These are phyloP conservation scores for Aristolochia californica DNA, from an alignment of 164 flowering plant genomes.

Conservation along the genomic window DNA sequence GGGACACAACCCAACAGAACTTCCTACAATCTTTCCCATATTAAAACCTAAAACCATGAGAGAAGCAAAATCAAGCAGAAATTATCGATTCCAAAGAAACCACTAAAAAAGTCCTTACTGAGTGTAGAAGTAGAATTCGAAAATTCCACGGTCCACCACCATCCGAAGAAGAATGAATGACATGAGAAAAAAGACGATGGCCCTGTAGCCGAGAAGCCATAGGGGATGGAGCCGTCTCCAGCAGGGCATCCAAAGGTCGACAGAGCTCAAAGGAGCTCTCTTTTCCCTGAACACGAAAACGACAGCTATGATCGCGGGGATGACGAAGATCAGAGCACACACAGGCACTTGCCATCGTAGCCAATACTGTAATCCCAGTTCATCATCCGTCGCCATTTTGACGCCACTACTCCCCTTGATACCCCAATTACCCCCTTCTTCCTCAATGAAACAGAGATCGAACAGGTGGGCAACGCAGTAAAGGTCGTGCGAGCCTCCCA, in stretches of 20 bases:
- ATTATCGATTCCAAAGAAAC: no score
- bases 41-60: background rate
- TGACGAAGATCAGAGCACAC: background rate
- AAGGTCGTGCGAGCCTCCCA: background rate
- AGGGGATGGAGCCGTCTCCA: background rate
- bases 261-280: background rate
- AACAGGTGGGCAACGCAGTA: background rate
- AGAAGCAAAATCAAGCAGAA: background rate
- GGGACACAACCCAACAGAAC: no score
- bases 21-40: no score
- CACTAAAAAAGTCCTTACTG: no score
- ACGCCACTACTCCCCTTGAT: background rate
- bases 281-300: background rate
- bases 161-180: background rate
- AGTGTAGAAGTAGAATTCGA: no score
- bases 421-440: background rate
- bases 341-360: slow-evolving; percentile 9
- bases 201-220: slow-evolving; percentile 1
- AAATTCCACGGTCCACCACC: background rate
- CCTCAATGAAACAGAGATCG: background rate
- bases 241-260: slow-evolving; percentile 1
- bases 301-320: background rate
- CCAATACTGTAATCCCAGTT: slow-evolving; percentile 5
- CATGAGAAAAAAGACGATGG: background rate
- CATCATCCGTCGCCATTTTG: background rate